Base-by-base conservation (phyloP, 2,329 filamentous ascomycete genomes). In the Decorospora gaudefroyi region DNA sequence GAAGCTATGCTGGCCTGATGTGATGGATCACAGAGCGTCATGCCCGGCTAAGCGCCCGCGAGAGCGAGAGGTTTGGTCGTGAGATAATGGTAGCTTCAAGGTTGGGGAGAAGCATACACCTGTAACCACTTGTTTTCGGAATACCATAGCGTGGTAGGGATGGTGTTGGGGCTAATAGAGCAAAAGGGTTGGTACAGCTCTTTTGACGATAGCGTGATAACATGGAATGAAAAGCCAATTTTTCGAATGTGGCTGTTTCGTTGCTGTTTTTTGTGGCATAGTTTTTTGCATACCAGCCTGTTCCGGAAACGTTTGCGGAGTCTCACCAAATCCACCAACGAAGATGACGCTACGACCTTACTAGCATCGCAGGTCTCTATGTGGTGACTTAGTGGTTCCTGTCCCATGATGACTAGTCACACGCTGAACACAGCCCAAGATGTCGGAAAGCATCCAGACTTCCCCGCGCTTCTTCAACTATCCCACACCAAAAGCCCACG, bases 391-490 rank as follows among this genome's bases (percentile, higher is more conserved):
- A n/a, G n/a, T n/a, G n/a, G n/a, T n/a, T n/a, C n/a, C n/a, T n/a
- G n/a, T n/a, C n/a, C n/a, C n/a, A n/a, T n/a, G n/a, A n/a, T n/a
- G n/a, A n/a, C n/a, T n/a, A n/a, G n/a, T n/a, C n/a, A n/a, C n/a
- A n/a, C n/a, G n/a, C n/a, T n/a, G n/a, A n/a, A 17, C 19, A 22
- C 37, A 45, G 47, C 42, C n/a, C 47, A 55, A 45, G 19, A 69
- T 68, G 65, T 48, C 61, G 22, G 47, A 34, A 25, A 46, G 35
- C 26, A 29, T 53, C 37, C 29, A 27, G 27, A 45, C 56, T 17
- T 46, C 49, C 30, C 48, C 53, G 25, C 53, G 48, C 35, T 69
- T 66, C 53, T 52, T 66, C 49, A 67, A 70, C 42, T 72, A 72
- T 40, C 71, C 70, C 10, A 52, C 51, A 2, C 61, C 68, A 12